Conservation (phyloP, 495 filamentous ascomycete genomes). For the Viridothelium virens region DNA sequence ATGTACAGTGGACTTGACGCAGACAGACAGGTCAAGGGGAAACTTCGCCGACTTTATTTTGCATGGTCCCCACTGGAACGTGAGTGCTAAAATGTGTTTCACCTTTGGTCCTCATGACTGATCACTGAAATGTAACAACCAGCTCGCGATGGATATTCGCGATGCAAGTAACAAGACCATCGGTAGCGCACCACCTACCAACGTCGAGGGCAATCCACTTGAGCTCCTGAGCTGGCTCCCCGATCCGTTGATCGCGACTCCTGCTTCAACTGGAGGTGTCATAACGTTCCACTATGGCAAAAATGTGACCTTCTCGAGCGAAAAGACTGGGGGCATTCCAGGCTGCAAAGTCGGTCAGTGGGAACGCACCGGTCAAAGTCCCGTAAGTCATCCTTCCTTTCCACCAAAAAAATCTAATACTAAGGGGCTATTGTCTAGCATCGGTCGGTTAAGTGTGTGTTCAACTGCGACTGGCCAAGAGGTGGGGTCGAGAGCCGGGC, state of each 20-base stretch:
- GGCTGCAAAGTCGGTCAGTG: not conserved
- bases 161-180: not conserved
- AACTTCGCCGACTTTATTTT: not conserved
- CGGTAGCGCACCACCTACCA: not conserved
- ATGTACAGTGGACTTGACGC: not conserved
- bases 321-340: not conserved
- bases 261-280: not conserved
- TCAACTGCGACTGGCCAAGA: not conserved
- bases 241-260: not conserved
- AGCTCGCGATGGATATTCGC: not conserved
- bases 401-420: not conserved
- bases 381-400: not conserved
- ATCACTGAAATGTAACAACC: not conserved
- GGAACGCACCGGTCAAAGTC: not conserved
- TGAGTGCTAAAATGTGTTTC: not conserved
- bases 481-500: not conserved
- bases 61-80: not conserved
- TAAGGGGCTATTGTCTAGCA: not conserved
- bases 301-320: not conserved
- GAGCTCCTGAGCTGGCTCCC: slow-evolving; percentile 1
- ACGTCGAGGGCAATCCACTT: not conserved
- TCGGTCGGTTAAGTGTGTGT: not conserved
- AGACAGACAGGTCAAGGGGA: not conserved
- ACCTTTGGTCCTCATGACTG: not conserved
- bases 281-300: not conserved